These are phyloP conservation scores for Irpex rosettiformis DNA, from an alignment of 1,284 basidiomycete species.

Conservation along the genomic window DNA sequence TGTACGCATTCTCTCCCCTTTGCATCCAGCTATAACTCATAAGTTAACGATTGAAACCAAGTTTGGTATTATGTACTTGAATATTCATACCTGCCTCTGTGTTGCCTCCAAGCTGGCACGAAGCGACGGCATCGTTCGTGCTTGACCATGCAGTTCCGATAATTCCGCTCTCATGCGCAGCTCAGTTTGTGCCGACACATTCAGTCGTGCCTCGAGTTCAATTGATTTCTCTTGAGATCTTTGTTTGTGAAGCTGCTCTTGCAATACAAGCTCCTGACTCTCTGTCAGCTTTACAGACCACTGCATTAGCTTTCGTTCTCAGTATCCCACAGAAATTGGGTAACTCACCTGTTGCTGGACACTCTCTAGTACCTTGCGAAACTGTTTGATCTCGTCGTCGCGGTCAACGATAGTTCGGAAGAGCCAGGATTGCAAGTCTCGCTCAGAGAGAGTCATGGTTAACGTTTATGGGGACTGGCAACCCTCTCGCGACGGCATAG, in stretches of 20 bases:
- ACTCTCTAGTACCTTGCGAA: neutral
- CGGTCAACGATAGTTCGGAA: neutral
- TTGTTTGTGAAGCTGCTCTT: neutral
- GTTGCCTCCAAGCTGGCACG: neutral
- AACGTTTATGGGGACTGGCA: neutral
- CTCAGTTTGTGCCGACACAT: neutral
- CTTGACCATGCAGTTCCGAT: neutral
- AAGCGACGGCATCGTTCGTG: neutral
- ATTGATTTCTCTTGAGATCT: neutral
- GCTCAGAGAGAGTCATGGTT: neutral
- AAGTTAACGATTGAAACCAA: neutral
- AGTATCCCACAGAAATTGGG: neutral
- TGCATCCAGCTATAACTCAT: neutral
- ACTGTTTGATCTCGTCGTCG: neutral
- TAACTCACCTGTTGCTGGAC: neutral
- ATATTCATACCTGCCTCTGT: neutral
- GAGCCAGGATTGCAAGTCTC: neutral
- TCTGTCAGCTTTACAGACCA: neutral
- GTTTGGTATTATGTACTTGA: neutral
- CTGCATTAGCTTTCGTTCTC: neutral
- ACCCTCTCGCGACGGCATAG: neutral
- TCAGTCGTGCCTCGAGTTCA: neutral
- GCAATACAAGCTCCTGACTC: neutral
- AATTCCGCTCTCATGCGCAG: neutral
- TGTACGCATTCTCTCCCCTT: neutral